Evolutionary conservation across 768 basidiomycete species (phyloP).

Genomic region (Fibroporia radiculosa): DNA sequence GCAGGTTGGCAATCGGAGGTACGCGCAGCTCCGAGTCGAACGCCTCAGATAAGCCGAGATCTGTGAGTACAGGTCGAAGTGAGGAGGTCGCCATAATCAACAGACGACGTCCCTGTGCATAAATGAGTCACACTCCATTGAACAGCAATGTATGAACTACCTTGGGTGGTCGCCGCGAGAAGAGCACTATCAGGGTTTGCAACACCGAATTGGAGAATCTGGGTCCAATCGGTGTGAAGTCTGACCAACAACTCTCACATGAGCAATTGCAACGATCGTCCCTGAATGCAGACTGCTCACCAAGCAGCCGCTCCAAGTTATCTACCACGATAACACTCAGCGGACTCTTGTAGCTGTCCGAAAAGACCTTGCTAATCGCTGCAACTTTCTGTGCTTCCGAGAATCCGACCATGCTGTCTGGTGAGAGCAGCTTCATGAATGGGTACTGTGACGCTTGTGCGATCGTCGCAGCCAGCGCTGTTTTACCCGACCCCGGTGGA

Average conservation of each 20-base stretch:
- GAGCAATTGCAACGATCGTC: not conserved
- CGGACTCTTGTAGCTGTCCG: constrained; percentile 96
- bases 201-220: constrained; percentile 92
- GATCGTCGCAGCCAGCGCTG: constrained; percentile 89
- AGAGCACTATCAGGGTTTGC: constrained; percentile 82
- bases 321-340: constrained; percentile 94
- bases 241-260: constrained; percentile 31
- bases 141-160: constrained; percentile 30
- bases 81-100: constrained; percentile 92
- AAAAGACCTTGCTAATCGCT: constrained; percentile 87
- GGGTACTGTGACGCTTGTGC: constrained; percentile 92
- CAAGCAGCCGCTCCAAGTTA: constrained; percentile 86
- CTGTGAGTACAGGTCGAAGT: constrained; percentile 73
- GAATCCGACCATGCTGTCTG: constrained; percentile 95
- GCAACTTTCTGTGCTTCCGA: constrained; percentile 89
- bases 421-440: constrained; percentile 95
- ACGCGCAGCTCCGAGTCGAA: constrained; percentile 87
- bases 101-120: constrained; percentile 73
- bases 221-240: constrained; percentile 97
- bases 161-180: constrained; percentile 88
- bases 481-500: constrained; percentile 87
- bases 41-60: constrained; percentile 81
- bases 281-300: constrained; percentile 34
- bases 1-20: constrained; percentile 69
- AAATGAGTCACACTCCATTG: not conserved